Percentiles rank a stretch among this genome's conserved stretches.
These are phyloP conservation scores for Penicillium silybi DNA, from an alignment of 495 filamentous ascomycete genomes.

Conservation along the genomic window DNA sequence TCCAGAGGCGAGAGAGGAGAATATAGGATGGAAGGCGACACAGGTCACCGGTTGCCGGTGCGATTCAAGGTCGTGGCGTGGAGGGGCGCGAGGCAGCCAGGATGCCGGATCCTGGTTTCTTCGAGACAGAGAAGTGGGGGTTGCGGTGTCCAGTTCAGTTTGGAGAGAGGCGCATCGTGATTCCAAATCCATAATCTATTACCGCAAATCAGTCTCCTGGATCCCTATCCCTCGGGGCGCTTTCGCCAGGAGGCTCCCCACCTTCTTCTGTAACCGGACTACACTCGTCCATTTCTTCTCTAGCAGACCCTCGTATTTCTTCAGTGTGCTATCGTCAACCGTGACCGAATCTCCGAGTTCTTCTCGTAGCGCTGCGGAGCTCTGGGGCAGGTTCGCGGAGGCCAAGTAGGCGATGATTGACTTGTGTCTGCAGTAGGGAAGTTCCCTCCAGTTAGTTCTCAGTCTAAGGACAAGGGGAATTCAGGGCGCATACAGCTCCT, in stretches of 20 bases:
- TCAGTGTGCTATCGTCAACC: slow-evolving; percentile 77
- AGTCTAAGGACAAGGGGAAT: slow-evolving; percentile 1
- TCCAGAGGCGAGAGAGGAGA: slow-evolving; percentile 85
- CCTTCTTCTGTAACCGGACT: slow-evolving; percentile 88
- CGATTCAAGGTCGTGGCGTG: slow-evolving; percentile 72
- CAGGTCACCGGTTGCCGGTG: slow-evolving; percentile 80
- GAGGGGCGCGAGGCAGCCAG: background rate
- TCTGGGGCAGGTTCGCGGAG: slow-evolving; percentile 63
- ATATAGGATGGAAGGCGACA: slow-evolving; percentile 92
- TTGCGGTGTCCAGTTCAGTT: slow-evolving; percentile 76
- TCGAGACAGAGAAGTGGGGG: slow-evolving; percentile 71
- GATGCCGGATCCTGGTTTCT: background rate
- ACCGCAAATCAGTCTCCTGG: slow-evolving; percentile 2
- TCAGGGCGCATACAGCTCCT: slow-evolving; percentile 69
- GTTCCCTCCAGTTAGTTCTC: slow-evolving; percentile 2
- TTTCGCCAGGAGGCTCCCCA: slow-evolving; percentile 24
- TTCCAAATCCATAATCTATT: slow-evolving; percentile 92
- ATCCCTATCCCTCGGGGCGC: background rate
- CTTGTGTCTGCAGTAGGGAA: slow-evolving; percentile 63
- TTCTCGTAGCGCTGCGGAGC: slow-evolving; percentile 58
- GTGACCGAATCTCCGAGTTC: slow-evolving; percentile 35
- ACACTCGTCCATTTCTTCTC: slow-evolving; percentile 99
- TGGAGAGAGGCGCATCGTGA: slow-evolving; percentile 65
- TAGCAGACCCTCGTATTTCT: slow-evolving; percentile 55
- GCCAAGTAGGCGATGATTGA: slow-evolving; percentile 83